A percentile compares a stretch with the other conserved stretches of the same genome.
Evolutionary conservation across 1,139 yeast species (phyloP).

Genomic region (Hansenula sp.): DNA sequence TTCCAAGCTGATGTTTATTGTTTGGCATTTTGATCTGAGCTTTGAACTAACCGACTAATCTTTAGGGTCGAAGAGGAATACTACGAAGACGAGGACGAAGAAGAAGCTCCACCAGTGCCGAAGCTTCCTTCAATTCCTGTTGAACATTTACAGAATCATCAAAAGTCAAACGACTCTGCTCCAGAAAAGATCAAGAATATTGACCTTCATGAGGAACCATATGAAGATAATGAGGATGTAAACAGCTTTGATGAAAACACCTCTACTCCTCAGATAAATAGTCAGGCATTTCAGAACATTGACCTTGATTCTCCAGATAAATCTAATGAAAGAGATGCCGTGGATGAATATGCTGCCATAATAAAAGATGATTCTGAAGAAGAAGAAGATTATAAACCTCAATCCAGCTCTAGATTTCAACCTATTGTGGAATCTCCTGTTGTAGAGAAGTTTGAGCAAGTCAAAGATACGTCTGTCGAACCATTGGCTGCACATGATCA

Average conservation of each 20-base stretch:
- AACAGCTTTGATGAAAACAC: slow-evolving; percentile 6
- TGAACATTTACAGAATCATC: slow-evolving; percentile 1
- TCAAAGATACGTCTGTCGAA: not conserved
- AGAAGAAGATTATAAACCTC: slow-evolving; percentile 13
- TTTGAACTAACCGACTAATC: too few species aligned
- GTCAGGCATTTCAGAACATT: slow-evolving; percentile 16
- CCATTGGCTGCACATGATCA: not conserved
- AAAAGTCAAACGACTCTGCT: not conserved
- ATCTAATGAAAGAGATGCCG: slow-evolving; percentile 14
- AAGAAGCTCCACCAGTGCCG: slow-evolving; percentile 3
- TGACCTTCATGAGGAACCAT: slow-evolving; percentile 3
- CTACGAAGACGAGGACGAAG: slow-evolving; percentile 23
- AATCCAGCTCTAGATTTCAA: slow-evolving; percentile 1
- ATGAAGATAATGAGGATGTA: not conserved
- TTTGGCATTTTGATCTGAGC: slow-evolving; percentile 5
- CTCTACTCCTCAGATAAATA: slow-evolving; percentile 12
- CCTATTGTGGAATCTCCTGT: not conserved
- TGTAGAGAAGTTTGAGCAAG: not conserved
- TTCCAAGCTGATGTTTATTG: not conserved
- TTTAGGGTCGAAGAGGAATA: slow-evolving; percentile 21
- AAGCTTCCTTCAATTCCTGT: slow-evolving; percentile 10
- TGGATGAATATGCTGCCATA: slow-evolving; percentile 19
- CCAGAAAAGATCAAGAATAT: slow-evolving; percentile 1
- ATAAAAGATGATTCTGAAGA: slow-evolving; percentile 8
- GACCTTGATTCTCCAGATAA: slow-evolving; percentile 15